These are phyloP conservation scores for Fagus sylvatica DNA, from an alignment of 306 rosid genomes.

Conservation along the genomic window DNA sequence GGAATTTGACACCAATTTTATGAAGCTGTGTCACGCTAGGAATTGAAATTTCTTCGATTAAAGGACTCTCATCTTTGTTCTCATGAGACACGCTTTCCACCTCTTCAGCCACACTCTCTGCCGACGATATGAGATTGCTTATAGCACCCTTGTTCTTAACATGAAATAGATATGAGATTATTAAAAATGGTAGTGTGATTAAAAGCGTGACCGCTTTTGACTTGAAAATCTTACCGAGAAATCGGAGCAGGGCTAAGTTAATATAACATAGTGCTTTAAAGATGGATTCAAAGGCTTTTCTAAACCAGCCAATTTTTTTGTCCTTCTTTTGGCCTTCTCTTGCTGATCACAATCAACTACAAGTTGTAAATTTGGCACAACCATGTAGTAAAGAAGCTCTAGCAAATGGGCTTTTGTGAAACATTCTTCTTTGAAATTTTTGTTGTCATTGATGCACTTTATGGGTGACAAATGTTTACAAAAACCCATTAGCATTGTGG, in stretches of 20 bases:
- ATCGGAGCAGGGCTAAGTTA: not conserved
- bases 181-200: not conserved
- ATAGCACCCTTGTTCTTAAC: not conserved
- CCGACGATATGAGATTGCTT: not conserved
- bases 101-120: not conserved
- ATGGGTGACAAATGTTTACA: slow-evolving; percentile 5
- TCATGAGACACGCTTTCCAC: not conserved
- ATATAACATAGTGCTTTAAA: not conserved
- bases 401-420: slow-evolving; percentile 13
- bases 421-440: not conserved
- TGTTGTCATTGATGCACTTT: not conserved
- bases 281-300: not conserved
- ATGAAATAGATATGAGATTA: not conserved
- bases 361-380: not conserved
- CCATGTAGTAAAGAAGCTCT: slow-evolving; percentile 6
- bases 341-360: not conserved
- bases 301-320: not conserved
- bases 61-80: not conserved
- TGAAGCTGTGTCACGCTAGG: slow-evolving; percentile 7
- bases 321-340: not conserved
- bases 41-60: slow-evolving; percentile 11
- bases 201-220: not conserved
- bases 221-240: not conserved
- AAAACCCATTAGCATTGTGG: not conserved
- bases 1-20: slow-evolving; percentile 4